Base-by-base conservation (phyloP, 2,329 filamentous ascomycete genomes). In the Fusarium nanum region DNA sequence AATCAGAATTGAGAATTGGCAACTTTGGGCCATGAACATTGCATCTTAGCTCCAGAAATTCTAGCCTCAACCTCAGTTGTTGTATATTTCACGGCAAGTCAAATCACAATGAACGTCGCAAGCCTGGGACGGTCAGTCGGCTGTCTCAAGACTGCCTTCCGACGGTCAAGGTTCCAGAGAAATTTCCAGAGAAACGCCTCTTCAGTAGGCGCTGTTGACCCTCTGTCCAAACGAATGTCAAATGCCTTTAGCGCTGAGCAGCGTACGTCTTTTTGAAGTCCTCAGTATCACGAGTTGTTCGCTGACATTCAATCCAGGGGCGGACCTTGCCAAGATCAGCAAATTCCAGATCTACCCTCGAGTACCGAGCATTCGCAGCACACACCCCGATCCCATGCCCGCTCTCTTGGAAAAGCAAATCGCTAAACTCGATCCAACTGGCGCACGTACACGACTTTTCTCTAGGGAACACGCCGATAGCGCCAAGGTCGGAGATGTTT, bases 401-500 rank as follows among this genome's bases (percentile, higher is more conserved):
- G 80, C 86, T 61, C 85, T 97, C 74, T 90, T 90, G 73, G 79
- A 86, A 54, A 82, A 88, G 59, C 93, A 97, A 82, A 86, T 97
- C 76, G 78, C 86, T 42, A 80, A 86, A 44, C 92, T 98, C 76
- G 96, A 99, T 81, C 93, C 94, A 7, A 93, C 90, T 2, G 94
- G 94, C 52, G 90, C 92, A 55, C 92, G 95, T 66, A 91, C 90
- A 45, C 88, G 89, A 32, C 89, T 99, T 60, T 98, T 99, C 84
- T 88, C 90, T 71, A 88, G 88, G 73, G 81, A 86, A 56, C 97
- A 95, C 81, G 87, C 88, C 32, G 93, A 98, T 79, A 88, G 90
- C 75, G 93, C 91, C 58, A 91, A 92, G 75, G 88, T 92, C 3
- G 96, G 96, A 76, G 96, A 99, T 81, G 93, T 99, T 70, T 86